A percentile compares a stretch with the other conserved stretches of the same genome.
Conservation (phyloP, 345 rosid species). For the Aethionema arabicum region DNA sequence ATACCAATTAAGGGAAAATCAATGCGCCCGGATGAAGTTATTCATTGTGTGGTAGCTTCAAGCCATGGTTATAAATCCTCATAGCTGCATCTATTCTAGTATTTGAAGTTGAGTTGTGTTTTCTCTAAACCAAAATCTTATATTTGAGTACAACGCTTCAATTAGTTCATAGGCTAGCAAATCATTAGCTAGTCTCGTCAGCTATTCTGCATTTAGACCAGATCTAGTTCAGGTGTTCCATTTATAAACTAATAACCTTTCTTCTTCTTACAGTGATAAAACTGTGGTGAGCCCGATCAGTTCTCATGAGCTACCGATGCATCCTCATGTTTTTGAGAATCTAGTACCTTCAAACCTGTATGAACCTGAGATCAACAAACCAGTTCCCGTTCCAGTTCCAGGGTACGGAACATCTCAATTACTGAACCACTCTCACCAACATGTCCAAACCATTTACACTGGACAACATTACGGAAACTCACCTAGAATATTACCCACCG, state of each 20-base stretch:
- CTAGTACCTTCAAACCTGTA: slow-evolving; percentile 28
- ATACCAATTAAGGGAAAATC: background rate
- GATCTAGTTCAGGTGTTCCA: background rate
- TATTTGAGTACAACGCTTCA: too few species aligned
- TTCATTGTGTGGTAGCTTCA: slow-evolving; percentile 1
- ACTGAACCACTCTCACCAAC: slow-evolving; percentile 45
- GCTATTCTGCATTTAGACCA: background rate
- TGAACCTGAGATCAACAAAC: slow-evolving; percentile 35
- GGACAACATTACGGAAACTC: slow-evolving; percentile 48
- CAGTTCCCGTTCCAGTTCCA: slow-evolving; percentile 43
- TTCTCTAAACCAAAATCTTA: background rate
- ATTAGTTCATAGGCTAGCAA: too few species aligned
- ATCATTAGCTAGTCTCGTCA: too few species aligned
- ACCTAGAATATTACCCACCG: slow-evolving; percentile 35
- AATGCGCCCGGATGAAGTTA: background rate
- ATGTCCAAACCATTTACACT: slow-evolving; percentile 41
- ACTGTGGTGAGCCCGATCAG: slow-evolving; percentile 19
- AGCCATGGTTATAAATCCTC: background rate
- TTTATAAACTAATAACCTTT: slow-evolving; percentile 8
- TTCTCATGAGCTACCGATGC: slow-evolving; percentile 21
- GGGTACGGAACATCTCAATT: slow-evolving; percentile 45
- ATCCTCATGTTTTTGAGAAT: slow-evolving; percentile 38
- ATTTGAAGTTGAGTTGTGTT: slow-evolving; percentile 6
- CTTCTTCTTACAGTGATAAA: slow-evolving; percentile 18
- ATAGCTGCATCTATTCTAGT: background rate